Conservation (phyloP, 345 rosid species). For the Cardiospermum halicacabum region DNA sequence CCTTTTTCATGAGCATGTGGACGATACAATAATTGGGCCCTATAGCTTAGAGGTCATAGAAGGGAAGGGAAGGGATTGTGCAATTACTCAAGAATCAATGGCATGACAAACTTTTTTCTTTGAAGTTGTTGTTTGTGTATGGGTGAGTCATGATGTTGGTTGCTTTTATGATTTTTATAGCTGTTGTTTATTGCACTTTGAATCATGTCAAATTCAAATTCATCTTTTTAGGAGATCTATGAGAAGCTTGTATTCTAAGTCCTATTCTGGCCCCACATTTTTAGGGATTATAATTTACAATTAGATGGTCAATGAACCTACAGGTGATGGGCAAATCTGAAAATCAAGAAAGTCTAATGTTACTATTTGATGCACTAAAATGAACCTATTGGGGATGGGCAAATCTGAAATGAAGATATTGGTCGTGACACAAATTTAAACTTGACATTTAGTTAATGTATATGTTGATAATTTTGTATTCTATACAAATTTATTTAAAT, state of each 20-base stretch:
- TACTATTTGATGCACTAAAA: no score
- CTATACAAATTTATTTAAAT: no score
- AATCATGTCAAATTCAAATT: not conserved
- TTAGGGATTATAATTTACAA: not conserved
- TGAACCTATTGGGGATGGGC: no score
- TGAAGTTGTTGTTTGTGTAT: no score
- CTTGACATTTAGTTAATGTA: no score
- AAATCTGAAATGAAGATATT: no score
- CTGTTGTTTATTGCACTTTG: not conserved
- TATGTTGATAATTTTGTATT: no score
- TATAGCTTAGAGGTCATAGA: not conserved
- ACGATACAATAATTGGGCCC: conserved; percentile 3
- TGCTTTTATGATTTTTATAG: not conserved
- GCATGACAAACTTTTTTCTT: not conserved
- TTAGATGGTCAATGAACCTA: not conserved
- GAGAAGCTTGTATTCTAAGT: not conserved
- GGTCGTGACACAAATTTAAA: no score
- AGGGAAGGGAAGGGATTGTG: not conserved
- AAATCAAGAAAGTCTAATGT: no score
- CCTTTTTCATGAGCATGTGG: conserved; percentile 10
- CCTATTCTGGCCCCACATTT: not conserved
- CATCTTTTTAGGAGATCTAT: not conserved
- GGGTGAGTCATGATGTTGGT: not conserved
- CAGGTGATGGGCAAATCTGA: no score
- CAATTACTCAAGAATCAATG: not conserved